phyloP scores from a whole-genome alignment of 768 basidiomycete species.

The Obba rivulosa region DNA sequence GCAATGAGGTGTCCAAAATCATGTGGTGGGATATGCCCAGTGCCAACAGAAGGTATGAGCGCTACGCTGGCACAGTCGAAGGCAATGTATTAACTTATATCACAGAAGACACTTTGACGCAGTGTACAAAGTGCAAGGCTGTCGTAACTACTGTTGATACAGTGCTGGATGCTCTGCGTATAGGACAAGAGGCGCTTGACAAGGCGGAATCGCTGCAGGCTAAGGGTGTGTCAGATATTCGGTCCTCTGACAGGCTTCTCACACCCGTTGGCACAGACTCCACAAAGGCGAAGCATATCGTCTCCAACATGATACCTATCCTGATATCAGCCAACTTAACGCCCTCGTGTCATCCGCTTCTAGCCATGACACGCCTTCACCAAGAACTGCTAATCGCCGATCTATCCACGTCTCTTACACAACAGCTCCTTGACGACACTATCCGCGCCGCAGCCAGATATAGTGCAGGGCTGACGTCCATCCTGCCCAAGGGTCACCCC shows the following conservation, averaged over 20 bases:
- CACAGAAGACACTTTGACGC: conserved; percentile 42
- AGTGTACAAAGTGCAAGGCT: conserved; percentile 52
- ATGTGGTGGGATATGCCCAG: conserved; percentile 59
- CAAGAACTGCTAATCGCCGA: conserved; percentile 58
- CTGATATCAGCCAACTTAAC: conserved; percentile 54
- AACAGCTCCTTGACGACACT: conserved; percentile 55
- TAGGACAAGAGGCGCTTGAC: conserved; percentile 71
- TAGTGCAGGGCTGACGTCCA: conserved; percentile 43
- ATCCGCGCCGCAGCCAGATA: conserved; percentile 54
- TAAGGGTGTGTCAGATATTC: conserved; percentile 36
- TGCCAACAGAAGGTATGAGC: conserved; percentile 54
- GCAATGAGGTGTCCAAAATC: conserved; percentile 62
- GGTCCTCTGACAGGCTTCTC: not conserved
- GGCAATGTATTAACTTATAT: not conserved
- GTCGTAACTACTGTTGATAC: conserved; percentile 43
- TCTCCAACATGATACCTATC: conserved; percentile 60
- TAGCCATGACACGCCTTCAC: conserved; percentile 68
- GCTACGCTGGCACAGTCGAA: not conserved
- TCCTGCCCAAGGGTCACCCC: conserved; percentile 69
- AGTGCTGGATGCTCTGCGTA: conserved; percentile 55
- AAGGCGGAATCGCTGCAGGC: conserved; percentile 64
- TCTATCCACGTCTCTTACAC: conserved; percentile 35
- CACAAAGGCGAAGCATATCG: conserved; percentile 50
- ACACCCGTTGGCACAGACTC: conserved; percentile 44
- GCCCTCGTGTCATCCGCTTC: conserved; percentile 70